Evolutionary conservation across 257 asterid species (phyloP).

Genomic region (Thymus mandschuricus): DNA sequence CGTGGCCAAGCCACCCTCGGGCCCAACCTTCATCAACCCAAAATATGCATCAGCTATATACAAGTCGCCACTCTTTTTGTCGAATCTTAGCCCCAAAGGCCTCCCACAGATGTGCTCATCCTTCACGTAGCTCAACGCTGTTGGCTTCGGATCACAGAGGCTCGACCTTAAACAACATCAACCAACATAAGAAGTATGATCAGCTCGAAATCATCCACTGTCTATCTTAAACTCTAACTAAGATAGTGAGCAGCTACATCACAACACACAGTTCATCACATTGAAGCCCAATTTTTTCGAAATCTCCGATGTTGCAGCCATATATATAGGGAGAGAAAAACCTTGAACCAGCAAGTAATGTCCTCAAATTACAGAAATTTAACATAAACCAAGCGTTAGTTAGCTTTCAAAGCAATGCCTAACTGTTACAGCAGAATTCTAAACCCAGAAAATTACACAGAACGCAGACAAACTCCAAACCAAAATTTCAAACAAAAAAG

Average conservation of each 20-base stretch:
- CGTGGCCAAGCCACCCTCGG: conserved; percentile 90
- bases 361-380: too few species aligned
- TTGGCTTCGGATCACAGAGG: conserved; percentile 73
- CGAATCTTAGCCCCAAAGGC: conserved; percentile 91
- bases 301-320: not conserved
- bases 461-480: too few species aligned
- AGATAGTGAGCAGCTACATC: not conserved
- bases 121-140: conserved; percentile 60
- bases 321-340: not conserved
- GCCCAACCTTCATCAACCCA: conserved; percentile 94
- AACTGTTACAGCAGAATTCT: too few species aligned
- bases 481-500: not conserved
- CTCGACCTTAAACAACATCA: conserved; percentile 58
- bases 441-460: too few species aligned
- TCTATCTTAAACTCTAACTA: not conserved
- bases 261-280: not conserved
- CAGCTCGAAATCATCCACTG: not conserved
- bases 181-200: not conserved
- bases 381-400: too few species aligned
- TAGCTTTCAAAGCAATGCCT: too few species aligned
- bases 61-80: conserved; percentile 76
- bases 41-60: conserved; percentile 96
- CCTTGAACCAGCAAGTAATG: not conserved
- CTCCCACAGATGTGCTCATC: conserved; percentile 96
- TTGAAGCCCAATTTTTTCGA: not conserved